Conservation (phyloP, 805 yeast species). For the Metschnikowia henanensis region DNA sequence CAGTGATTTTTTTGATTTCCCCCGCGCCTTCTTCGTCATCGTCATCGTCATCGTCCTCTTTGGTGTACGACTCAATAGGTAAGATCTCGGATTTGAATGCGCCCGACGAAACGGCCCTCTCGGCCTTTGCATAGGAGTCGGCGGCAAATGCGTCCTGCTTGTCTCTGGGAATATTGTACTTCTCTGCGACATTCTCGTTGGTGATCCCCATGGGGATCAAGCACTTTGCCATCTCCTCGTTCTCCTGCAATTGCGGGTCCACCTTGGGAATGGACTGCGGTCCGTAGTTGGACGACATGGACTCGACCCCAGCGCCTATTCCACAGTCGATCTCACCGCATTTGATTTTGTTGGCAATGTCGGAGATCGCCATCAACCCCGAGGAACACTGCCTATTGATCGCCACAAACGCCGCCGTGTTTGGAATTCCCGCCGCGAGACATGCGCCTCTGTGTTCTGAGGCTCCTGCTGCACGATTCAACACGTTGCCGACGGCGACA, state of each 20-base stretch:
- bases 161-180: slow-evolving; percentile 61
- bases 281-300: slow-evolving; percentile 91
- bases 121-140: slow-evolving; percentile 81
- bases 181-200: slow-evolving; percentile 82
- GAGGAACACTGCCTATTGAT: slow-evolving; percentile 95
- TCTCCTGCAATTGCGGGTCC: slow-evolving; percentile 33
- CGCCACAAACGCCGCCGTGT: slow-evolving; percentile 74
- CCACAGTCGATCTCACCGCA: slow-evolving; percentile 91
- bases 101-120: slow-evolving; percentile 65
- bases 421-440: slow-evolving; percentile 88
- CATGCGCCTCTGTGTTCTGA: slow-evolving; percentile 92
- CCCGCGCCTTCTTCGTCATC: slow-evolving; percentile 48
- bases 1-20: slow-evolving; percentile 40
- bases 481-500: slow-evolving; percentile 86
- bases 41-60: slow-evolving; percentile 53
- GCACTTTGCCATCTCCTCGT: slow-evolving; percentile 57
- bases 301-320: slow-evolving; percentile 89
- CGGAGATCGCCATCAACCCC: slow-evolving; percentile 87
- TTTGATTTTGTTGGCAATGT: slow-evolving; percentile 83
- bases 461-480: slow-evolving; percentile 93
- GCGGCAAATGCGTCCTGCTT: slow-evolving; percentile 93
- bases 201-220: slow-evolving; percentile 96
- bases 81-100: slow-evolving; percentile 86
- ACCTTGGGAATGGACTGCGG: slow-evolving; percentile 64
- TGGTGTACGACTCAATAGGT: slow-evolving; percentile 66